These are phyloP conservation scores for Hypseocharis bilobata DNA, from an alignment of 441 rosid genomes.

Conservation along the genomic window DNA sequence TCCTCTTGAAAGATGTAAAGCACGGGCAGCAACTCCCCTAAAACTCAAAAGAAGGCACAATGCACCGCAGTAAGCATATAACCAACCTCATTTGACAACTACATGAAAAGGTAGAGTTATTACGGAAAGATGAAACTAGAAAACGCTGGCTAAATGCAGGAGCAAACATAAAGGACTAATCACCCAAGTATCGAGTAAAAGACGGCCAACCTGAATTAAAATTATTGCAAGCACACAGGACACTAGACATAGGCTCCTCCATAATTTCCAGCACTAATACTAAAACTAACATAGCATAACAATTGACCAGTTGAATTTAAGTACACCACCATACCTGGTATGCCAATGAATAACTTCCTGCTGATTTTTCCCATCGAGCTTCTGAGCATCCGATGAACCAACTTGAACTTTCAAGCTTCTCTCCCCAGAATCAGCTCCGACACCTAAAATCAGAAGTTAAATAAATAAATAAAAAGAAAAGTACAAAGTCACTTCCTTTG, in stretches of 20 bases:
- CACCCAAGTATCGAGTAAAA: background rate
- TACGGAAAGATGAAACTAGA: background rate
- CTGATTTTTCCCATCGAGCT: conserved; percentile 65
- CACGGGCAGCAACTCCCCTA: conserved; percentile 97
- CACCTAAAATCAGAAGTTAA: conserved; percentile 30
- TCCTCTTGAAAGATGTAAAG: conserved; percentile 91
- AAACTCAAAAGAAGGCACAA: conserved; percentile 8
- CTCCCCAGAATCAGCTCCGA: conserved; percentile 60
- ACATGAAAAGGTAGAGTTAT: background rate
- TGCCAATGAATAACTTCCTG: conserved; percentile 76
- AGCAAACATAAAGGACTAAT: too few relatives aligned
- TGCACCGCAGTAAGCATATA: conserved; percentile 4
- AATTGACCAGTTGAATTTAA: background rate
- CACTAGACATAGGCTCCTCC: background rate
- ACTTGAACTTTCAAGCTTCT: conserved; percentile 43
- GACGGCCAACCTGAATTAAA: background rate
- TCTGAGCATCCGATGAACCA: conserved; percentile 52
- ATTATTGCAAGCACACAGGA: background rate
- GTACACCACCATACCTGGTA: conserved; percentile 42
- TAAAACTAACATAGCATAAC: conserved; percentile 1
- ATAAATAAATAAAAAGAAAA: background rate
- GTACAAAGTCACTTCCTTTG: background rate
- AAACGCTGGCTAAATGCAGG: too few relatives aligned
- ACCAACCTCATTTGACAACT: background rate
- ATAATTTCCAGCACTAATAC: background rate